These are phyloP conservation scores for Flueggea neowawraea DNA, from an alignment of 441 rosid species.

Conservation along the genomic window DNA sequence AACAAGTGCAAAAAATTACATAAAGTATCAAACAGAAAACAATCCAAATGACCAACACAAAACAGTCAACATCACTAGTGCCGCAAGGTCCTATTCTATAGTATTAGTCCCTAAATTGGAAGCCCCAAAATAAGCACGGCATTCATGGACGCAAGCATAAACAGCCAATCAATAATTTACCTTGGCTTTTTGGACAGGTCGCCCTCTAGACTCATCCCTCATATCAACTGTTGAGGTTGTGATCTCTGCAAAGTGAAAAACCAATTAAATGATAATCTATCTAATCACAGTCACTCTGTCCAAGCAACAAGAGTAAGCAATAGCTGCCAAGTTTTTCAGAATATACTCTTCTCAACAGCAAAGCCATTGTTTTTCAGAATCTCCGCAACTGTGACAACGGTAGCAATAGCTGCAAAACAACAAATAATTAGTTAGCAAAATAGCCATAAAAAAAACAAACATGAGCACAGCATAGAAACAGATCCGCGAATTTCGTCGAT, in stretches of 20 bases:
- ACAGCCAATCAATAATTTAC: constrained; percentile 15
- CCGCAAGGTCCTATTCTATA: too few relatives aligned
- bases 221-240: constrained; percentile 72
- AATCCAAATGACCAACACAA: too few relatives aligned
- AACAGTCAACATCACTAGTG: too few relatives aligned
- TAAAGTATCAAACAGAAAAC: too few relatives aligned
- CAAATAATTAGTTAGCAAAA: neutral
- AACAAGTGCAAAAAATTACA: too few relatives aligned
- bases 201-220: constrained; percentile 69
- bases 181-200: constrained; percentile 74
- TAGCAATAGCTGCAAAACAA: constrained; percentile 62
- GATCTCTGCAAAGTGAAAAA: constrained; percentile 43
- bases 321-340: too few relatives aligned
- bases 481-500: neutral
- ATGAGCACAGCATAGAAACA: neutral
- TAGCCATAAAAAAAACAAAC: neutral
- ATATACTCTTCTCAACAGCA: constrained; percentile 78
- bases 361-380: constrained; percentile 74
- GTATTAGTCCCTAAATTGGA: too few relatives aligned
- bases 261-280: constrained; percentile 5
- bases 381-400: constrained; percentile 72
- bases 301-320: neutral
- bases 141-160: neutral
- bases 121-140: neutral
- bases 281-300: neutral